Evolutionary conservation across 2,329 filamentous ascomycete species (phyloP).

Genomic region (Zymoseptoria crescenta): DNA sequence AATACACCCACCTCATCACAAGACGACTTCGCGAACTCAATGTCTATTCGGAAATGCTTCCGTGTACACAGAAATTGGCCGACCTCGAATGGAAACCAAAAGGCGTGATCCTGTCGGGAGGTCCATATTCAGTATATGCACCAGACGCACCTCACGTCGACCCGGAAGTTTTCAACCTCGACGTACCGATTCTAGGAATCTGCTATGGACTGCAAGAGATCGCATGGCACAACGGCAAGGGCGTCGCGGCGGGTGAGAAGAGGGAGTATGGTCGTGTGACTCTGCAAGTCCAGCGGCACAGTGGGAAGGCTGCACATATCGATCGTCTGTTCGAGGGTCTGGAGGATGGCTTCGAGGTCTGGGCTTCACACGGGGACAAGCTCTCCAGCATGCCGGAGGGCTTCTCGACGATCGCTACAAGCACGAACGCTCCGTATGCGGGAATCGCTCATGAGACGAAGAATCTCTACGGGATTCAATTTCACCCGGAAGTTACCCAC

Average conservation of each 20-base stretch:
- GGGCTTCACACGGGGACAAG: slow-evolving; percentile 90
- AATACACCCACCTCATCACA: slow-evolving; percentile 68
- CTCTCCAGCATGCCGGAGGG: slow-evolving; percentile 63
- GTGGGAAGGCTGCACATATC: slow-evolving; percentile 52
- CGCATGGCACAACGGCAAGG: slow-evolving; percentile 60
- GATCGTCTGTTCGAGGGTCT: slow-evolving; percentile 73
- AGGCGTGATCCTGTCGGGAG: slow-evolving; percentile 72
- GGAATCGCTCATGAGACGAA: slow-evolving; percentile 65
- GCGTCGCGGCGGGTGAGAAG: slow-evolving; percentile 60
- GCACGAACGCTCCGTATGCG: slow-evolving; percentile 68
- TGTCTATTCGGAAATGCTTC: slow-evolving; percentile 81
- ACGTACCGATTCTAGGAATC: slow-evolving; percentile 54
- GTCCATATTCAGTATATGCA: slow-evolving; percentile 74
- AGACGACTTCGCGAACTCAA: slow-evolving; percentile 68
- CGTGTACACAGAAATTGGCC: slow-evolving; percentile 72
- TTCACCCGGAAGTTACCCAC: slow-evolving; percentile 79
- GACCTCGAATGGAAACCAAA: slow-evolving; percentile 73
- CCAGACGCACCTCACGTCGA: slow-evolving; percentile 70
- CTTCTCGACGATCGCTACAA: slow-evolving; percentile 68
- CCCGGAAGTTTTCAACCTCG: slow-evolving; percentile 69
- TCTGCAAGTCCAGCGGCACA: slow-evolving; percentile 52
- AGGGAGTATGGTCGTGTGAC: slow-evolving; percentile 66
- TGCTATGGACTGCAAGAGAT: slow-evolving; percentile 65
- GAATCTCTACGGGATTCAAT: slow-evolving; percentile 75
- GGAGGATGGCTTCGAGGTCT: slow-evolving; percentile 62